Percentiles rank a stretch among this genome's conserved stretches.
Evolutionary conservation across 2,329 filamentous ascomycete genomes (phyloP).

Genomic region (Neurospora crassa): DNA sequence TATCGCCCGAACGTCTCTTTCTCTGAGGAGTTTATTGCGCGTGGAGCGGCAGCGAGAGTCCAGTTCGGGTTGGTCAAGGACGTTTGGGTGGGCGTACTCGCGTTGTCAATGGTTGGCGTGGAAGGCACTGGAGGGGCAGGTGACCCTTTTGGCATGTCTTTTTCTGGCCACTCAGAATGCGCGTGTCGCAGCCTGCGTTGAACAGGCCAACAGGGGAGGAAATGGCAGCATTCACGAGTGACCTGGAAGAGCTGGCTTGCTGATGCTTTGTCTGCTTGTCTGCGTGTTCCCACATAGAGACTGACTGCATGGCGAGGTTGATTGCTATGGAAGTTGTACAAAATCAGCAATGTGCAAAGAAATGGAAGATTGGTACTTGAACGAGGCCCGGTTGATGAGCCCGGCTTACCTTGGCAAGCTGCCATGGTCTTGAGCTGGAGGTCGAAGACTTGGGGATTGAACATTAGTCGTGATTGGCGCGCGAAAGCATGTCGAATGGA

Average conservation of each 20-base stretch:
- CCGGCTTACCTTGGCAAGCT: not conserved
- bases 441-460: not conserved
- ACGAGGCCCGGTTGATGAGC: not conserved
- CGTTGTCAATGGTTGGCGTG: not conserved
- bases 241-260: not conserved
- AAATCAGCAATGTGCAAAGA: not conserved
- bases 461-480: not conserved
- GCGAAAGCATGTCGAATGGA: not conserved
- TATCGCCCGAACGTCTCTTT: not conserved
- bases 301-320: not conserved
- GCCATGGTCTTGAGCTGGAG: not conserved
- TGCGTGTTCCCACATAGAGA: not conserved
- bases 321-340: not conserved
- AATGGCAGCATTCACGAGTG: not conserved
- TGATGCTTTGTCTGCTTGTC: not conserved
- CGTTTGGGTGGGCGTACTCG: not conserved
- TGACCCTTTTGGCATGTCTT: constrained; percentile 12
- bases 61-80: not conserved
- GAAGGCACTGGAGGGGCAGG: constrained; percentile 12
- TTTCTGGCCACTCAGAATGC: constrained; percentile 12
- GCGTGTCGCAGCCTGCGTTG: not conserved
- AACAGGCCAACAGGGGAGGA: not conserved
- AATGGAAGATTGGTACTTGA: not conserved
- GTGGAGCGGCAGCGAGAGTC: constrained; percentile 14
- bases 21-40: constrained; percentile 4